phyloP scores from a whole-genome alignment of 768 basidiomycete genomes.

The Galerina marginata region DNA sequence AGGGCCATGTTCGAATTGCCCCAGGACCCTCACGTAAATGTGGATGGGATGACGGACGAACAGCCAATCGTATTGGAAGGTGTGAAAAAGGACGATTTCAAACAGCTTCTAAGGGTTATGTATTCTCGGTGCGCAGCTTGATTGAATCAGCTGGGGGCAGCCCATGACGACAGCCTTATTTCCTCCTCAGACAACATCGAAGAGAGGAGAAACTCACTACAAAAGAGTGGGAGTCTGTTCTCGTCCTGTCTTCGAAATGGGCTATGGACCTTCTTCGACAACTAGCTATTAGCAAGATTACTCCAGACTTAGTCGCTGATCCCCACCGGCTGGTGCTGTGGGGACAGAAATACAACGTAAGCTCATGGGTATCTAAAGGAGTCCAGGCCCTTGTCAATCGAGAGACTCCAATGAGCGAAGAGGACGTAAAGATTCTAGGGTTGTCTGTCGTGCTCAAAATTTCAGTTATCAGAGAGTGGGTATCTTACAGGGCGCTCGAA shows the following conservation, averaged over 20 bases:
- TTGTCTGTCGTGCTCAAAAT: slow-evolving; percentile 21
- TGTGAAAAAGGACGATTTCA: slow-evolving; percentile 19
- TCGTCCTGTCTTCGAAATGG: slow-evolving; percentile 41
- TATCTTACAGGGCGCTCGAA: too few species aligned
- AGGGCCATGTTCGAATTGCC: too few species aligned
- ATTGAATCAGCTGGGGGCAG: neutral
- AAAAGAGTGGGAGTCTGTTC: slow-evolving; percentile 37
- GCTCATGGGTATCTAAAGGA: slow-evolving; percentile 33
- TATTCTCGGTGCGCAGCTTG: slow-evolving; percentile 13
- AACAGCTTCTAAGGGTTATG: slow-evolving; percentile 9
- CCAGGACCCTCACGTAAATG: neutral
- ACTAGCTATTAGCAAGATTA: slow-evolving; percentile 32
- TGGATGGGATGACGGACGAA: slow-evolving; percentile 7
- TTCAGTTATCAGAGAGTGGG: slow-evolving; percentile 24
- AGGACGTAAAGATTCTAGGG: slow-evolving; percentile 31
- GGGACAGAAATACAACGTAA: slow-evolving; percentile 30
- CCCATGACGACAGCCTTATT: neutral
- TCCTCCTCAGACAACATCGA: neutral
- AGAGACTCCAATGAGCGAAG: slow-evolving; percentile 24
- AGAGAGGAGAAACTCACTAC: slow-evolving; percentile 1
- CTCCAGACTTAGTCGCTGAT: slow-evolving; percentile 14
- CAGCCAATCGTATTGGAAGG: slow-evolving; percentile 8
- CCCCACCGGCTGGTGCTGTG: slow-evolving; percentile 30
- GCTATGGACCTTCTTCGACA: slow-evolving; percentile 31
- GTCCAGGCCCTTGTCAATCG: slow-evolving; percentile 25